Evolutionary conservation across 2,329 filamentous ascomycete species (phyloP).

Genomic region (Trichothecium sympodiale): DNA sequence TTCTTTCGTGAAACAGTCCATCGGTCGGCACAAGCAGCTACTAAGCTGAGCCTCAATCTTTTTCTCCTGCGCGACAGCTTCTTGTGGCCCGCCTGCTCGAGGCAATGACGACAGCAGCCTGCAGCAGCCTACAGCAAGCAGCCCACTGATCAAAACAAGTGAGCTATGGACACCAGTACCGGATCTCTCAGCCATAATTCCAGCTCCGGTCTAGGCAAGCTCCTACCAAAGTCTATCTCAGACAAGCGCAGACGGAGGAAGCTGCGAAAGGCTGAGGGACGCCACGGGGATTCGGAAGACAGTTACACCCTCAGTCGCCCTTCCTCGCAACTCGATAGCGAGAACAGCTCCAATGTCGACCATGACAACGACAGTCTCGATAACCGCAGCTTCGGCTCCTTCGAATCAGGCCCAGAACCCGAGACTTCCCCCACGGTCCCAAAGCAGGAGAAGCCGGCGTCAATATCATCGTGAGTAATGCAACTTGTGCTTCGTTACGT

Average conservation of each 20-base stretch:
- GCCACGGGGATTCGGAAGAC: constrained; percentile 16
- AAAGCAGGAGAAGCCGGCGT: too few relatives aligned
- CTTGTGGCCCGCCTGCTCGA: neutral
- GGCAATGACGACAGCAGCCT: neutral
- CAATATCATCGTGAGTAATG: too few relatives aligned
- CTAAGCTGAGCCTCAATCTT: neutral
- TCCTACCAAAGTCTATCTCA: constrained; percentile 40
- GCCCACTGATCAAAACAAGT: neutral
- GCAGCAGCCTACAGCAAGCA: constrained; percentile 5
- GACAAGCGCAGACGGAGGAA: constrained; percentile 38
- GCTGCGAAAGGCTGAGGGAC: constrained; percentile 3
- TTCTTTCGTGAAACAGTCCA: too few relatives aligned
- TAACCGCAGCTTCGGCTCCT: constrained; percentile 19
- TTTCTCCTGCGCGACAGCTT: neutral
- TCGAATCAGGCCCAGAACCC: constrained; percentile 22
- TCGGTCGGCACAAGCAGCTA: too few relatives aligned
- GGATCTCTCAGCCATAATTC: neutral
- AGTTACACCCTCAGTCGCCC: neutral
- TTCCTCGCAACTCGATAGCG: neutral
- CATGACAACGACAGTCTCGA: constrained; percentile 13
- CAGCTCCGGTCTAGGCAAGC: constrained; percentile 23
- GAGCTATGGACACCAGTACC: constrained; percentile 3
- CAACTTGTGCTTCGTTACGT: too few relatives aligned
- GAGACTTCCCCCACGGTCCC: neutral
- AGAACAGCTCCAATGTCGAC: constrained; percentile 9